Conservation (phyloP, 768 basidiomycete species). For the Pleurotus tuber-regium region DNA sequence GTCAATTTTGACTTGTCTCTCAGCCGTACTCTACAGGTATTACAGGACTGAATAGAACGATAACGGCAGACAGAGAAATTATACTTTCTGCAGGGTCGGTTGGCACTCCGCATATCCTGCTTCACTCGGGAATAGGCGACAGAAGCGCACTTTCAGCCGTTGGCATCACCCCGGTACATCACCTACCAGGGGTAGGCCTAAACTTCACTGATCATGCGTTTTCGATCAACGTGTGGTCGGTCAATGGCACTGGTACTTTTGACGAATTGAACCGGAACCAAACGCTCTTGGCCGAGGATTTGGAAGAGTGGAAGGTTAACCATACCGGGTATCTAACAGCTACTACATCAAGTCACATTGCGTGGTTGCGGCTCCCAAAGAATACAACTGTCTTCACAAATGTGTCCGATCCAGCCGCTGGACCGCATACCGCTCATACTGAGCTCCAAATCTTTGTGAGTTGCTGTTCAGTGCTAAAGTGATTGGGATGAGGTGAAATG, state of each 20-base stretch:
- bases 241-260: conserved; percentile 15
- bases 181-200: conserved; percentile 22
- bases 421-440: conserved; percentile 31
- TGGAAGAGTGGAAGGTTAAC: conserved; percentile 18
- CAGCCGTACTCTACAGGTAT: neutral
- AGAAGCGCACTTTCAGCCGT: neutral
- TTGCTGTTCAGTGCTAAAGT: neutral
- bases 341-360: conserved; percentile 12
- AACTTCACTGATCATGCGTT: conserved; percentile 25
- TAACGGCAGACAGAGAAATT: conserved; percentile 21
- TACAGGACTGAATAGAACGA: neutral
- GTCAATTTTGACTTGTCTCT: neutral
- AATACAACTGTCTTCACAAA: conserved; percentile 26
- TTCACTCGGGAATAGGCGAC: conserved; percentile 26
- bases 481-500: neutral
- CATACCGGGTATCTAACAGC: conserved; percentile 18
- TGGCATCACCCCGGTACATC: conserved; percentile 15
- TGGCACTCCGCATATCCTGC: conserved; percentile 23
- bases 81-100: conserved; percentile 27
- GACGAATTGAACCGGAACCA: conserved; percentile 14
- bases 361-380: conserved; percentile 25
- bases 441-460: conserved; percentile 32
- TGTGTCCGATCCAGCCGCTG: conserved; percentile 32
- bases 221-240: neutral
- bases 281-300: conserved; percentile 10